Evolutionary conservation across 148 eudicot genomes (phyloP).

Genomic region (Spergularia bocconei): DNA sequence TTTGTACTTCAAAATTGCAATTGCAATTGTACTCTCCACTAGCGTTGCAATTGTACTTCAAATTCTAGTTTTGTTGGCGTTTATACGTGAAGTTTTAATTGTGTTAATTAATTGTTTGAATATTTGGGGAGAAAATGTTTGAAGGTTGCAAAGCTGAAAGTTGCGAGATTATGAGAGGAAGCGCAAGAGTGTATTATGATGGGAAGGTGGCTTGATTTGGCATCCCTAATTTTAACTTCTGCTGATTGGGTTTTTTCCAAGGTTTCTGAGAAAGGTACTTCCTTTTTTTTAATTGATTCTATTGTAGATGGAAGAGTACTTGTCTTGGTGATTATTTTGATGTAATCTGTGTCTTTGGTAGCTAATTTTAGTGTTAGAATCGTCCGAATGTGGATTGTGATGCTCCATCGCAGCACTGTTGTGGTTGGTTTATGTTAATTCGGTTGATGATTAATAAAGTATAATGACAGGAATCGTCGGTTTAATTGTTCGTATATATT

Average conservation of each 20-base stretch:
- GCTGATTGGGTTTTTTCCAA: slow-evolving; percentile 78
- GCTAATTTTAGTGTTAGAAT: neutral
- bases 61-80: too few relatives aligned
- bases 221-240: slow-evolving; percentile 70
- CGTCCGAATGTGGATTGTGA: neutral
- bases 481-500: too few relatives aligned
- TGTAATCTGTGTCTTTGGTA: neutral
- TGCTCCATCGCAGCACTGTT: too few relatives aligned
- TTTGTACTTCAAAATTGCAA: too few relatives aligned
- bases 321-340: neutral
- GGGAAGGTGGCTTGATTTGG: slow-evolving; percentile 80
- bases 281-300: neutral
- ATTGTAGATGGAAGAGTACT: neutral
- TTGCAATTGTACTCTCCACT: too few relatives aligned
- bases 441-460: too few relatives aligned
- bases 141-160: slow-evolving; percentile 77
- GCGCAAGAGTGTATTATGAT: slow-evolving; percentile 67
- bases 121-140: slow-evolving; percentile 9
- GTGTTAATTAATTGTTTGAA: neutral
- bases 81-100: too few relatives aligned
- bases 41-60: too few relatives aligned
- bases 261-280: slow-evolving; percentile 77
- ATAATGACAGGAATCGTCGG: too few relatives aligned
- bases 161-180: slow-evolving; percentile 59
- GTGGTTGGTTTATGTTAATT: too few relatives aligned